Conservation (phyloP, 306 rosid species). For the Aeschynomene evenia region DNA sequence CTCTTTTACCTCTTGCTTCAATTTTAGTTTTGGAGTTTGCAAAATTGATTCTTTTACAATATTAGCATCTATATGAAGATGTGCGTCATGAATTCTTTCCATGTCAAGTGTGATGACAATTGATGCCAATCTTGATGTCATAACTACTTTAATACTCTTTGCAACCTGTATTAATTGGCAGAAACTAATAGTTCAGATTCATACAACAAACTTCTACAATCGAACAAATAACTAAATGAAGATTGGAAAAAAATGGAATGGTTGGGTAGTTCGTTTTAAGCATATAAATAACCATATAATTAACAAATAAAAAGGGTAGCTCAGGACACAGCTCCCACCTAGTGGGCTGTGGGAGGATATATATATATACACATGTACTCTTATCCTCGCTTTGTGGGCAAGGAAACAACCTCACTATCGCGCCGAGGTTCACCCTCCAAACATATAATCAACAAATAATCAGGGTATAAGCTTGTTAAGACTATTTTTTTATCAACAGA, state of each 20-base stretch:
- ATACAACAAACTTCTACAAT: not conserved
- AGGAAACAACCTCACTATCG: too few species aligned
- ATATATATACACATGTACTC: too few species aligned
- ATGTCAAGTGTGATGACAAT: constrained; percentile 67
- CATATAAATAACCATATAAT: constrained; percentile 18
- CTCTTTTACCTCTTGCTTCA: constrained; percentile 74
- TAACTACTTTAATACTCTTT: constrained; percentile 61
- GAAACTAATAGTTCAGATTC: not conserved
- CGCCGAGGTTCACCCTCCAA: too few species aligned
- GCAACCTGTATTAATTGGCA: constrained; percentile 59
- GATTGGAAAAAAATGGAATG: not conserved
- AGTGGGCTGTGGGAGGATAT: too few species aligned
- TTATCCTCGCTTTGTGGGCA: too few species aligned
- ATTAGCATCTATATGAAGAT: constrained; percentile 68
- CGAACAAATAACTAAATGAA: constrained; percentile 3
- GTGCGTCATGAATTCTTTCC: constrained; percentile 62
- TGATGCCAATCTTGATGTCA: constrained; percentile 56
- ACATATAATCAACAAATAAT: too few species aligned
- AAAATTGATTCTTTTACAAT: constrained; percentile 71
- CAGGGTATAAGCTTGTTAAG: not conserved
- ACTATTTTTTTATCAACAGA: not conserved
- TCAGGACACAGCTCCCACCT: too few species aligned
- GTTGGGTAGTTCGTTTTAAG: not conserved
- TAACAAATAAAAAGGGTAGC: too few species aligned
- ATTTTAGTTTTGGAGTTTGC: constrained; percentile 59